Evolutionary conservation across 768 basidiomycete genomes (phyloP).

Genomic region (Mycena galericulata): DNA sequence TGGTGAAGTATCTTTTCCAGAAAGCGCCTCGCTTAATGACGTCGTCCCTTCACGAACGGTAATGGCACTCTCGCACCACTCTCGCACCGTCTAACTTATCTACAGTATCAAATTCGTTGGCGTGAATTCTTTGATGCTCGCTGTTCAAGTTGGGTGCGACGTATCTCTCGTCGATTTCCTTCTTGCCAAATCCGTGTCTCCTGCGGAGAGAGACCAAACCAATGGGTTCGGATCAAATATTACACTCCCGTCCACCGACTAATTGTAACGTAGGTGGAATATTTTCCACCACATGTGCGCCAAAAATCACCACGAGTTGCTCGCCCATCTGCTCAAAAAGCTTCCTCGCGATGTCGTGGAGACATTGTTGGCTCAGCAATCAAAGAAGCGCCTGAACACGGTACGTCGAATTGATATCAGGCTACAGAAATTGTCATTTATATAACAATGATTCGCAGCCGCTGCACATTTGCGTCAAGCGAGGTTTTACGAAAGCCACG

Average conservation of each 20-base stretch:
- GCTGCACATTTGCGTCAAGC: conserved; percentile 64
- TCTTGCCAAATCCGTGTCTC: conserved; percentile 58
- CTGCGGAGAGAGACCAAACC: conserved; percentile 53
- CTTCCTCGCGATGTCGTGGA: conserved; percentile 64
- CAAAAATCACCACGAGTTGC: conserved; percentile 40
- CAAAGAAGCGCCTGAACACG: conserved; percentile 59
- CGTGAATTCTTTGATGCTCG: conserved; percentile 59
- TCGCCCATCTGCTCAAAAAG: conserved; percentile 60
- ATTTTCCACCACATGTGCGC: conserved; percentile 63
- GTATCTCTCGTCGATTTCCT: conserved; percentile 61
- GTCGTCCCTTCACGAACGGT: conserved; percentile 58
- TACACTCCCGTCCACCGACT: not conserved
- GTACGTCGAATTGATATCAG: conserved; percentile 42
- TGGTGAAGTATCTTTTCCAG: conserved; percentile 59
- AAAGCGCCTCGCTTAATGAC: conserved; percentile 56
- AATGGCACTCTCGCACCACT: conserved; percentile 30
- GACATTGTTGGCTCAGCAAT: conserved; percentile 57
- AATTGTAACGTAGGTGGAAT: conserved; percentile 58
- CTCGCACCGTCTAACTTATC: not conserved
- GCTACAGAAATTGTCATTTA: too few species aligned
- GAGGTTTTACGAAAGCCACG: conserved; percentile 43
- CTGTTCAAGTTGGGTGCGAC: conserved; percentile 46
- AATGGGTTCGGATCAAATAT: conserved; percentile 52
- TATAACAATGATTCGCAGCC: conserved; percentile 50
- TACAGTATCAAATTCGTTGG: conserved; percentile 59